Evolutionary conservation across 768 basidiomycete species (phyloP), one percentile per base, ranked within the genome.

Genomic region (Termitomyces sp.): DNA sequence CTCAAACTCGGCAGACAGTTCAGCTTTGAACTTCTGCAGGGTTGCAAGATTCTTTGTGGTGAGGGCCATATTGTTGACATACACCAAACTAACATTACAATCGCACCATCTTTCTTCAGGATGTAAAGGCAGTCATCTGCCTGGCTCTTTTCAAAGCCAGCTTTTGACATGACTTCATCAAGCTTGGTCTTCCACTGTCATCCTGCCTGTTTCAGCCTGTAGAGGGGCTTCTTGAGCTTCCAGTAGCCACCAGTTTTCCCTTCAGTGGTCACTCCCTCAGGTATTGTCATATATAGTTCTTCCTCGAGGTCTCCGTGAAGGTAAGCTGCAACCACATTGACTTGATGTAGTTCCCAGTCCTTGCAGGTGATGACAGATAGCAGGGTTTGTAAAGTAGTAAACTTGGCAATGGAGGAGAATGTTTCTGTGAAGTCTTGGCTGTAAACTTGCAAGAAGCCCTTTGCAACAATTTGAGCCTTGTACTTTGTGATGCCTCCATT

Each of bases 61-160:
- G 17, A 50, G 29, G 5, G n/a, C 57, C 43, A 48, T 58, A 37
- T 53, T n/a, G 25, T 53, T 7, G 6, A 38, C 37, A 53, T 53
- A 53, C 5, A 53, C 52, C 37, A 32, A 29, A 50, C 49, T 5
- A 34, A 11, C 49, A 38, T 11, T 5, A 34, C 14, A 32, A 50
- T 53, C 11, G 25, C 12, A 12, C 36, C 36, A 25, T 40, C 10
- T 17, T 53, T 53, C 11, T 17, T 36, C 6, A 53, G 8, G n/a
- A 58, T 49, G 17, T 50, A 58, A n/a, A 58, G 57, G 47, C 47
- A 58, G 37, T 47, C n/a, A 14, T 53, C 37, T 29, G 36, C 52
- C 36, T 14, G 14, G 14, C 38, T 43, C 4, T 55, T 37, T 31
- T 53, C 8, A 8, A 53, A 53, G 51, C 36, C 36, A 20, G 51